These are phyloP conservation scores for Postia placenta DNA, from an alignment of 768 basidiomycete genomes.

Conservation along the genomic window DNA sequence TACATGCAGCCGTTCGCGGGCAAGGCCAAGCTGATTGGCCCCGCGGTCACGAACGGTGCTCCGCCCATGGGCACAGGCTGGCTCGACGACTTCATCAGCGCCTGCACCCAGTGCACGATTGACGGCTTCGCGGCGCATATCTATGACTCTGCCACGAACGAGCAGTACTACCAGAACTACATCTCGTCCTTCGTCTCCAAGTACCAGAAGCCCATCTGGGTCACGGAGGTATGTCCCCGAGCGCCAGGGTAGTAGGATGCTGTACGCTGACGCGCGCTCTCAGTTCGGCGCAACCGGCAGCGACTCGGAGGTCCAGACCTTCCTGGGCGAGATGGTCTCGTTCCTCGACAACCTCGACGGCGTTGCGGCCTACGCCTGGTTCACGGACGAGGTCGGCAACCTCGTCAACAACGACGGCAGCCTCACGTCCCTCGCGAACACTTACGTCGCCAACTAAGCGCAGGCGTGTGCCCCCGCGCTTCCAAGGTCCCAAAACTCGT, in stretches of 20 bases:
- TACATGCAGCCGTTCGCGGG: conserved; percentile 28
- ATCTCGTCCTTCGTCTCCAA: conserved; percentile 22
- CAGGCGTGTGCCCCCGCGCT: not conserved
- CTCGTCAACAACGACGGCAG: conserved; percentile 20
- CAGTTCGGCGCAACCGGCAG: conserved; percentile 24
- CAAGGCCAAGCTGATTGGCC: conserved; percentile 24
- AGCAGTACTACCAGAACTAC: conserved; percentile 25
- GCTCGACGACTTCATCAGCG: conserved; percentile 24
- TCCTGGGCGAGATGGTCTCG: conserved; percentile 22
- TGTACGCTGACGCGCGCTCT: not conserved
- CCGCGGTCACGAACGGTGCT: conserved; percentile 27
- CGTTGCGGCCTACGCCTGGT: conserved; percentile 23
- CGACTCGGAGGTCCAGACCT: conserved; percentile 17
- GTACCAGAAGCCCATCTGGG: conserved; percentile 23
- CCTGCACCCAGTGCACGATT: conserved; percentile 22
- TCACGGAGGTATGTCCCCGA: conserved; percentile 22
- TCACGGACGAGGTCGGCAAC: conserved; percentile 19
- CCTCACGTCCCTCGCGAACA: conserved; percentile 18
- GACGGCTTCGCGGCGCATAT: conserved; percentile 25
- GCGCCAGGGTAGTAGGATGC: not conserved
- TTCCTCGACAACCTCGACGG: conserved; percentile 22
- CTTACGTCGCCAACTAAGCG: conserved; percentile 16
- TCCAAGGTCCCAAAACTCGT: too few relatives aligned
- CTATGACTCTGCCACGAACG: conserved; percentile 26
- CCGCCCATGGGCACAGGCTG: conserved; percentile 26